Percentiles rank a stretch among this genome's conserved stretches.
Conservation (phyloP, 768 basidiomycete species). For the Leccinum incarnatum region DNA sequence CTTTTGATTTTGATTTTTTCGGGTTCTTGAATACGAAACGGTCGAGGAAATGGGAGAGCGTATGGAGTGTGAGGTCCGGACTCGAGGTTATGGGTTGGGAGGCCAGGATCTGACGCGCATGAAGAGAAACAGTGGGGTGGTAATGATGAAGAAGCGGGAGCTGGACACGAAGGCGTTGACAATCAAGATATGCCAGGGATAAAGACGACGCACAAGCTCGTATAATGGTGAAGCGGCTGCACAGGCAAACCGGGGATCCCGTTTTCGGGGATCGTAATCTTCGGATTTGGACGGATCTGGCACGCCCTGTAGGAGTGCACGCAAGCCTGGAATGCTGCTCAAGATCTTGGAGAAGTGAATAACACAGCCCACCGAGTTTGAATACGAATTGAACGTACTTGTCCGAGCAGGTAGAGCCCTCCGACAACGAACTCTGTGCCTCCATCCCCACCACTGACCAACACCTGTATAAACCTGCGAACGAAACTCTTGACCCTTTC, state of each 20-base stretch:
- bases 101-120: slow-evolving; percentile 76
- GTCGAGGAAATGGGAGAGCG: slow-evolving; percentile 92
- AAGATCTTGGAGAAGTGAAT: slow-evolving; percentile 42
- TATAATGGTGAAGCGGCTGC: slow-evolving; percentile 80
- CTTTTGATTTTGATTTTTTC: slow-evolving; percentile 69
- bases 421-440: slow-evolving; percentile 88
- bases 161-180: slow-evolving; percentile 35
- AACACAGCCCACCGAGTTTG: not conserved
- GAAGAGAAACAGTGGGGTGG: slow-evolving; percentile 87
- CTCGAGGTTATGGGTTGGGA: slow-evolving; percentile 75
- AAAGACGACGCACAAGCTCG: slow-evolving; percentile 69
- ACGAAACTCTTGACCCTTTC: slow-evolving; percentile 79
- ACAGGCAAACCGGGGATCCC: slow-evolving; percentile 84
- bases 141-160: slow-evolving; percentile 80
- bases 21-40: slow-evolving; percentile 97
- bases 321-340: slow-evolving; percentile 44
- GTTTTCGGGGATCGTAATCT: slow-evolving; percentile 82
- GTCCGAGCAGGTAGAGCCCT: slow-evolving; percentile 81
- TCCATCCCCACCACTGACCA: slow-evolving; percentile 66
- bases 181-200: not conserved
- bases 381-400: slow-evolving; percentile 50
- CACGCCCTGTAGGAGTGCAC: slow-evolving; percentile 41
- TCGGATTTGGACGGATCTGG: slow-evolving; percentile 28
- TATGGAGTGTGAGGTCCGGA: slow-evolving; percentile 88
- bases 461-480: slow-evolving; percentile 77